These are phyloP conservation scores for Gossypium sturtianum DNA, from an alignment of 345 rosid genomes.

Conservation along the genomic window DNA sequence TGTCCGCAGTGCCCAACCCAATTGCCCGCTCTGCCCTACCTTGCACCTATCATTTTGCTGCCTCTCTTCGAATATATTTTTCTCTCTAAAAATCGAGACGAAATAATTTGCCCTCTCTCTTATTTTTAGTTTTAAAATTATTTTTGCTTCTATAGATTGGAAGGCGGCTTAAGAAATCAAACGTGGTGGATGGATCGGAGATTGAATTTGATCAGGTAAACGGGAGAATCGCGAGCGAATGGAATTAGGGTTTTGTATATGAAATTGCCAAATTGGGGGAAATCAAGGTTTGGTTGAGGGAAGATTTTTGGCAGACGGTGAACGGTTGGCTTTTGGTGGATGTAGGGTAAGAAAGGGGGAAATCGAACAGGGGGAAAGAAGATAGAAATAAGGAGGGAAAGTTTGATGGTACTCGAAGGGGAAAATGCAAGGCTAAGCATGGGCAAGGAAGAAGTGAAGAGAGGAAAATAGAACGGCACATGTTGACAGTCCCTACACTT, in stretches of 20 bases:
- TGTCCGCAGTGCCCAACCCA: constrained; percentile 39
- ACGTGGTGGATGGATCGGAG: constrained; percentile 29
- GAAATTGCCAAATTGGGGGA: neutral
- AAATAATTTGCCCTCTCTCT: constrained; percentile 7
- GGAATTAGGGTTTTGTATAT: constrained; percentile 29
- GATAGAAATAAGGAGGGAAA: constrained; percentile 11
- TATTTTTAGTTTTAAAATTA: neutral
- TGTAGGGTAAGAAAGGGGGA: neutral
- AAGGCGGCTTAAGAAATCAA: constrained; percentile 16
- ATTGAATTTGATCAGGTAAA: constrained; percentile 24
- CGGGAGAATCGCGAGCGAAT: neutral
- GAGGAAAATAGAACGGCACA: constrained; percentile 42
- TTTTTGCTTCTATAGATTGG: constrained; percentile 19
- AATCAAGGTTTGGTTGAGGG: constrained; percentile 28
- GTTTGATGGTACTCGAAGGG: constrained; percentile 49
- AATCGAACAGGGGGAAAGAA: neutral
- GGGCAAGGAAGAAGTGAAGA: constrained; percentile 42
- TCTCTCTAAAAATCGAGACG: constrained; percentile 15
- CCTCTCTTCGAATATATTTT: neutral
- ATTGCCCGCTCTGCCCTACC: constrained; percentile 48
- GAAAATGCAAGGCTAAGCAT: constrained; percentile 68
- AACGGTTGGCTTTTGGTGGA: too few species aligned
- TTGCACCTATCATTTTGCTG: constrained; percentile 23
- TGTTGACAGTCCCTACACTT: constrained; percentile 56
- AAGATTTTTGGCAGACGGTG: constrained; percentile 12